Base-by-base conservation (phyloP, 2,329 filamentous ascomycete species). In the Fusarium virguliforme region DNA sequence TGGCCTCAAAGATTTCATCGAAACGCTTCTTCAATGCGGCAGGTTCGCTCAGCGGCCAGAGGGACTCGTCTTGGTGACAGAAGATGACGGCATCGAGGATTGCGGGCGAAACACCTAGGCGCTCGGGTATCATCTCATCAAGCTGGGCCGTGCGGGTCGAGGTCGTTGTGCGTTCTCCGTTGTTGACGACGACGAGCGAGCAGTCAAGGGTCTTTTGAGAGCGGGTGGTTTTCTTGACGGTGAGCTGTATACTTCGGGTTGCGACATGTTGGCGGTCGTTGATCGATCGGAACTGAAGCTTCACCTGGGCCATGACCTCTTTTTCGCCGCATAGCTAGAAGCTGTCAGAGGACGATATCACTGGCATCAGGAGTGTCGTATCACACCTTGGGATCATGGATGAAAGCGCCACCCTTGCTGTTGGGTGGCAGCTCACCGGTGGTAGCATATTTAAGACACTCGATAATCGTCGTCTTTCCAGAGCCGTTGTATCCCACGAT, bases 401-500 rank as follows among this genome's bases (percentile, higher is more conserved):
- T 94, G 80, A 98, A 99, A 55, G 95, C 95, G 34, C 94, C 95
- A 30, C 92, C 92, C 74, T 91, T 92, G 84, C 91, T 95, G 84
- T 98, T 97, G 34, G 96, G 94, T 2, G 96, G 96, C 53, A 97
- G 88, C 77, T 97, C 93, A 62, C 96, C 97, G 8, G 95, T 98
- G 18, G 97, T 98, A 58, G 94, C 95, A 90, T 98, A 99, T 79
- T 98, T 98, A 77, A 99, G 92, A 80, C 94, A 97, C 82, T 99
- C 96, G 82, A 99, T 99, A 78, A 99, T 97, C 64, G 96, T 98
- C 9, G 96, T 99, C 84, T 99, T 99, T 68, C 96, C 96, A 1
- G 95, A 98, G 61, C 96, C 96, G 84, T 99, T 99, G 82, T 94
- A 94, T 64, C 96, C 96, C 64, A 99, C 97, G 74, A 99, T 99